Conservation (phyloP, 2,329 filamentous ascomycete genomes). For the Botrytis pseudocinerea region DNA sequence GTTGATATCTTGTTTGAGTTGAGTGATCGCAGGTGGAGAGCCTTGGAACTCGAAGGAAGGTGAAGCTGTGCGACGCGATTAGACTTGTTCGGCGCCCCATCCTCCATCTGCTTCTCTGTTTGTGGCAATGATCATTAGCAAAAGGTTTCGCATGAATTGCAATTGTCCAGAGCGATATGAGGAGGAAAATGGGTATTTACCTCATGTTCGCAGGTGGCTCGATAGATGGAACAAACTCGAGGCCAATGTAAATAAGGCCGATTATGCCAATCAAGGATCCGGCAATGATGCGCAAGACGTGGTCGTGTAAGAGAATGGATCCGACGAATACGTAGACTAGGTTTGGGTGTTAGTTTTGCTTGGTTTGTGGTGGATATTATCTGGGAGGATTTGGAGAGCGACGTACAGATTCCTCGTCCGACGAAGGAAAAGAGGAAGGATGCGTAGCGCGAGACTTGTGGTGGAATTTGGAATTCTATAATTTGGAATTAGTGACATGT, state of each 20-base stretch:
- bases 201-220: conserved; percentile 61
- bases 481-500: background rate
- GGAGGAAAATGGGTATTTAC: conserved; percentile 16
- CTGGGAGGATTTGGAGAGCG: background rate
- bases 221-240: conserved; percentile 79
- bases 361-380: conserved; percentile 13
- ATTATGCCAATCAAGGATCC: conserved; percentile 76
- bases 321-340: conserved; percentile 96
- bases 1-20: background rate
- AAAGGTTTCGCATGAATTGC: too few relatives aligned
- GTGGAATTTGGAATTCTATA: conserved; percentile 87
- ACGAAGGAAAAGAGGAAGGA: conserved; percentile 98
- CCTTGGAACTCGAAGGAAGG: background rate
- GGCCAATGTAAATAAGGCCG: conserved; percentile 72
- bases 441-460: conserved; percentile 88
- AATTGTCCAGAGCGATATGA: background rate
- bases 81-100: conserved; percentile 41
- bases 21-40: background rate
- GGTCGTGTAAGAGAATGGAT: conserved; percentile 72
- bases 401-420: conserved; percentile 90
- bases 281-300: conserved; percentile 69
- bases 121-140: conserved; percentile 32
- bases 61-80: conserved; percentile 22
- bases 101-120: conserved; percentile 46
- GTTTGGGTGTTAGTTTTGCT: conserved; percentile 28